Evolutionary conservation across 2,329 filamentous ascomycete species (phyloP).

Genomic region (Aspergillus sp.): DNA sequence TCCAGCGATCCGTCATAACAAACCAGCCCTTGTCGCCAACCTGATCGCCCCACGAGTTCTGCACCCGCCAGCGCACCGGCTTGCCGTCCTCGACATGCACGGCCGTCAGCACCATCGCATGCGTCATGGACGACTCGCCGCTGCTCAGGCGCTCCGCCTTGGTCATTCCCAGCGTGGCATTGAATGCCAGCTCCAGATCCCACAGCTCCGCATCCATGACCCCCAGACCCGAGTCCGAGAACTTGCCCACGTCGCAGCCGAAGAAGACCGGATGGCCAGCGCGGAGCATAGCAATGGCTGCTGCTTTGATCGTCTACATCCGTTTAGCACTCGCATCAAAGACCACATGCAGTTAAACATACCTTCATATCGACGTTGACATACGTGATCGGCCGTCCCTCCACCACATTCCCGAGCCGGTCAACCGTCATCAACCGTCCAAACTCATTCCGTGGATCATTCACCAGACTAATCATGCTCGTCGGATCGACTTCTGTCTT

Average conservation of each 20-base stretch:
- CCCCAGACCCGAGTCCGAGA: slow-evolving; percentile 63
- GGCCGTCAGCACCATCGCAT: slow-evolving; percentile 86
- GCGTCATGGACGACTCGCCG: slow-evolving; percentile 80
- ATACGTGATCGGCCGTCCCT: slow-evolving; percentile 72
- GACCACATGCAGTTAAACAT: background rate
- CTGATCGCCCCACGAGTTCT: slow-evolving; percentile 76
- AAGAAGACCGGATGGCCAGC: slow-evolving; percentile 83
- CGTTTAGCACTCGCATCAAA: background rate
- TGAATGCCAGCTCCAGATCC: slow-evolving; percentile 82
- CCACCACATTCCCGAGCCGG: slow-evolving; percentile 76
- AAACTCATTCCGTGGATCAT: slow-evolving; percentile 78
- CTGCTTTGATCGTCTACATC: slow-evolving; percentile 61
- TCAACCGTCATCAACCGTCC: slow-evolving; percentile 71
- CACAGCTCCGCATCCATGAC: slow-evolving; percentile 78
- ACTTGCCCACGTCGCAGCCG: slow-evolving; percentile 83
- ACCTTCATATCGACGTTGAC: slow-evolving; percentile 71
- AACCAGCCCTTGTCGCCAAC: slow-evolving; percentile 79
- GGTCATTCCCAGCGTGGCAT: slow-evolving; percentile 67
- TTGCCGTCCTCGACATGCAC: slow-evolving; percentile 72
- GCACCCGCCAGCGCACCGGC: slow-evolving; percentile 75
- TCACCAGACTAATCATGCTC: slow-evolving; percentile 70
- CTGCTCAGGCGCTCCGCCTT: slow-evolving; percentile 73
- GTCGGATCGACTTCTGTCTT: slow-evolving; percentile 9
- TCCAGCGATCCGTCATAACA: slow-evolving; percentile 80
- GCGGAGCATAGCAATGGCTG: slow-evolving; percentile 73